Evolutionary conservation across 2,329 filamentous ascomycete species (phyloP).

Genomic region (Polytolypa hystricis): DNA sequence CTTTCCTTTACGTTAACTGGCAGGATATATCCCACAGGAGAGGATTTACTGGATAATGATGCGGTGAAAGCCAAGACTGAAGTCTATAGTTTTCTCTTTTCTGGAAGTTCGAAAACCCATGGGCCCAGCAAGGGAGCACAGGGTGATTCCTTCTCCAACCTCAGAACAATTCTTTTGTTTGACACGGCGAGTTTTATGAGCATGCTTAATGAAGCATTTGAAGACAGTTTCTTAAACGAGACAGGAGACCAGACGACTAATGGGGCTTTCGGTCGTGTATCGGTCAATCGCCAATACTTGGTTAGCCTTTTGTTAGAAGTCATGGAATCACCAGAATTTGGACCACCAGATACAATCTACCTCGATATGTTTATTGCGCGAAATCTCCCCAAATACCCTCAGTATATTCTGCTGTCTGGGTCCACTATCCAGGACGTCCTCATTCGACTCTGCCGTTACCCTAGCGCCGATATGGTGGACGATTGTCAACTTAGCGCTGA

Average conservation of each 20-base stretch:
- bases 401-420: constrained; percentile 84
- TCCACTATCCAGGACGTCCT: constrained; percentile 74
- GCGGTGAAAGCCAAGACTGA: constrained; percentile 71
- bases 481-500: constrained; percentile 96
- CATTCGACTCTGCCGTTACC: constrained; percentile 72
- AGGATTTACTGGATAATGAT: constrained; percentile 58
- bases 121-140: constrained; percentile 27
- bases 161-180: constrained; percentile 74
- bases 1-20: constrained; percentile 85
- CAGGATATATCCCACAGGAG: constrained; percentile 80
- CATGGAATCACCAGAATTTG: constrained; percentile 69
- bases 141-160: constrained; percentile 73
- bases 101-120: constrained; percentile 59
- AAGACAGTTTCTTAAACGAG: constrained; percentile 86
- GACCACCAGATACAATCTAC: constrained; percentile 74
- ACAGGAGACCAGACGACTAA: constrained; percentile 52
- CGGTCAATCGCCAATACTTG: constrained; percentile 83
- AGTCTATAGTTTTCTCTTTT: constrained; percentile 89
- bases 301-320: constrained; percentile 83
- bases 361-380: constrained; percentile 97
- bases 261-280: constrained; percentile 43
- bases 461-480: constrained; percentile 67
- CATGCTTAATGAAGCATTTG: constrained; percentile 92
- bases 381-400: constrained; percentile 91
- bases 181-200: constrained; percentile 89